Conservation (phyloP, 148 eudicot species). For the Pouteria glomerata region DNA sequence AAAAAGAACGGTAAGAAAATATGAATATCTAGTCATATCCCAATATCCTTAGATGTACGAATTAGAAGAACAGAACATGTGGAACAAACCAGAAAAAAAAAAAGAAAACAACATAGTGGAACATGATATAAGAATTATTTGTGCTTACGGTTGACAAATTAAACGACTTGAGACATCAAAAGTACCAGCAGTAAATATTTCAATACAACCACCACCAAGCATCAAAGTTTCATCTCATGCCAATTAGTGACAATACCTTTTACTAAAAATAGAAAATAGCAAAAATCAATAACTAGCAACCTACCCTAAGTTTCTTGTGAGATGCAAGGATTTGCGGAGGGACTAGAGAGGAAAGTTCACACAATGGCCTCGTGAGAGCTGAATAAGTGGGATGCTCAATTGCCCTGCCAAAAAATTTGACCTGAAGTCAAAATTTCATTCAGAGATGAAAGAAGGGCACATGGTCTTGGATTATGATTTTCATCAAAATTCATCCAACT, state of each 20-base stretch:
- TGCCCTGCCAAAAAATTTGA: constrained; percentile 55
- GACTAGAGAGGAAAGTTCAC: constrained; percentile 85
- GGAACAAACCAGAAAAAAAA: too few relatives aligned
- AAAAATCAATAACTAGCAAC: constrained; percentile 5
- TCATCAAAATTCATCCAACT: not conserved
- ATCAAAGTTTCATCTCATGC: not conserved
- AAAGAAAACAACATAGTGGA: too few relatives aligned
- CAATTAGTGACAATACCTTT: not conserved
- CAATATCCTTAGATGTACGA: too few relatives aligned
- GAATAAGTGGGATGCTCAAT: constrained; percentile 96
- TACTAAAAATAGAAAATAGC: not conserved
- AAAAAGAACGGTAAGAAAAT: too few relatives aligned
- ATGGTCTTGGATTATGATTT: not conserved
- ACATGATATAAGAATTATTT: too few relatives aligned
- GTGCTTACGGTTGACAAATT: too few relatives aligned
- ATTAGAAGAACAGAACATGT: too few relatives aligned
- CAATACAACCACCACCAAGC: not conserved
- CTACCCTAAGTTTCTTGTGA: constrained; percentile 91
- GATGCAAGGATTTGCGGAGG: constrained; percentile 87
- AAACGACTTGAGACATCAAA: too few relatives aligned
- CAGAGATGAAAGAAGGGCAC: constrained; percentile 3
- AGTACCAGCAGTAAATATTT: too few relatives aligned
- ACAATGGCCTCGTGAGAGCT: constrained; percentile 90
- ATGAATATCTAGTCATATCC: too few relatives aligned
- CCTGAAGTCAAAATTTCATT: constrained; percentile 2